Evolutionary conservation across 371 early-diverging fungal species (phyloP).

Genomic region (Apophysomyces variabilis): DNA sequence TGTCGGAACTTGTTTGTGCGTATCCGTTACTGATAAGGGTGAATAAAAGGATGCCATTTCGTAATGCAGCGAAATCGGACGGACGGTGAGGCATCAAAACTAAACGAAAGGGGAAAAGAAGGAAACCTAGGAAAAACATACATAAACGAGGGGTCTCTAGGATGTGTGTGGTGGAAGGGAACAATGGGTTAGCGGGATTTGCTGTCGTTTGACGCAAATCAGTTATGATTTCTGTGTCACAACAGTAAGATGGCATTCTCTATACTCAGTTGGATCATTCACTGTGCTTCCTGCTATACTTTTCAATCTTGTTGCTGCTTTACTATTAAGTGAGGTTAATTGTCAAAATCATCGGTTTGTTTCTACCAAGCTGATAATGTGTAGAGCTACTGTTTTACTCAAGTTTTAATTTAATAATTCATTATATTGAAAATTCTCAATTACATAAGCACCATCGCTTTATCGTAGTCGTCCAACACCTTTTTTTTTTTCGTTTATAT

Average conservation of each 20-base stretch:
- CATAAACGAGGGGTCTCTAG: conserved; percentile 11
- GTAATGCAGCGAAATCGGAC: neutral
- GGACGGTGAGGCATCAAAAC: conserved; percentile 4
- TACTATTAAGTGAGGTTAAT: too few species aligned
- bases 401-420: too few species aligned
- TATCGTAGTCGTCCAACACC: too few species aligned
- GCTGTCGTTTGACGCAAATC: conserved; percentile 3
- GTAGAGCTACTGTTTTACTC: too few species aligned
- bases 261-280: neutral
- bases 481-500: too few species aligned
- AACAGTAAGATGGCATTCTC: neutral
- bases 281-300: neutral
- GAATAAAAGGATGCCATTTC: conserved; percentile 1
- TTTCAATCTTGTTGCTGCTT: neutral
- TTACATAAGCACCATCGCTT: too few species aligned
- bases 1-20: neutral
- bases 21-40: neutral
- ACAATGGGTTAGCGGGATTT: conserved; percentile 4
- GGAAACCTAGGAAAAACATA: conserved; percentile 10
- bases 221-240: conserved; percentile 7
- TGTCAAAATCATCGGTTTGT: too few species aligned
- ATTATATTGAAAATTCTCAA: too few species aligned
- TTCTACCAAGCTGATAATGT: too few species aligned
- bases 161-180: neutral
- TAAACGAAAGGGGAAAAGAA: conserved; percentile 5